phyloP scores from a whole-genome alignment of 2,329 filamentous ascomycete genomes.

The Acephala macrosclerotiorum region DNA sequence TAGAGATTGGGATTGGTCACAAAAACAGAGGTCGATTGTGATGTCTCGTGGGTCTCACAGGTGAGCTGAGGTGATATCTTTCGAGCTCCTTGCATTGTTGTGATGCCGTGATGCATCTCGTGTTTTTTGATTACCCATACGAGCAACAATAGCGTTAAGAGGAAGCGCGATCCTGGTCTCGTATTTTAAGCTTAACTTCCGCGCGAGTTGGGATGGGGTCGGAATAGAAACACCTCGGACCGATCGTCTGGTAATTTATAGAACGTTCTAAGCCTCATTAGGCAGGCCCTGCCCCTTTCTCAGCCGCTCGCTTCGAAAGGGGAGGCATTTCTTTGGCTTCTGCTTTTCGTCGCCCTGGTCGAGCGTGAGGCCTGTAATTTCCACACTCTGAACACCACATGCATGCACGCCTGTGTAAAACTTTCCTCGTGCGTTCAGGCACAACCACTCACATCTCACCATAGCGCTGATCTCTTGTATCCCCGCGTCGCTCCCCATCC shows the following conservation, averaged over 20 bases:
- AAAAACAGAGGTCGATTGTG: background rate
- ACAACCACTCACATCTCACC: background rate
- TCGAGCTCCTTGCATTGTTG: background rate
- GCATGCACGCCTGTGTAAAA: background rate
- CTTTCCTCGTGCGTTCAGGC: background rate
- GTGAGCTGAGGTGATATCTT: background rate
- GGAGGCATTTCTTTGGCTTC: background rate
- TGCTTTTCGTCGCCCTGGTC: background rate
- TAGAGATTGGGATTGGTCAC: constrained; percentile 1
- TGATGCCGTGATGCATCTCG: background rate
- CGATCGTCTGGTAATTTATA: background rate
- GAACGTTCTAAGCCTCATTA: background rate
- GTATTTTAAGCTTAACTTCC: constrained; percentile 7
- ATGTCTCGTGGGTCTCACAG: background rate
- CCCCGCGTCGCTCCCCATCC: background rate
- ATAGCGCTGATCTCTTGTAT: background rate
- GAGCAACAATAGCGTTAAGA: background rate
- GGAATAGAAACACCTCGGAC: background rate
- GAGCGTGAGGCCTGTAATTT: constrained; percentile 6
- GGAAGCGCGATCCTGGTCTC: background rate
- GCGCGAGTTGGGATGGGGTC: background rate
- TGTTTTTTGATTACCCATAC: constrained; percentile 4
- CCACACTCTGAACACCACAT: background rate
- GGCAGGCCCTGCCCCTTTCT: background rate
- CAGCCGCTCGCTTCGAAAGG: background rate